A percentile compares a stretch with the other conserved stretches of the same genome.
phyloP scores from a whole-genome alignment of 148 eudicot species.

The Spergularia bocconei region DNA sequence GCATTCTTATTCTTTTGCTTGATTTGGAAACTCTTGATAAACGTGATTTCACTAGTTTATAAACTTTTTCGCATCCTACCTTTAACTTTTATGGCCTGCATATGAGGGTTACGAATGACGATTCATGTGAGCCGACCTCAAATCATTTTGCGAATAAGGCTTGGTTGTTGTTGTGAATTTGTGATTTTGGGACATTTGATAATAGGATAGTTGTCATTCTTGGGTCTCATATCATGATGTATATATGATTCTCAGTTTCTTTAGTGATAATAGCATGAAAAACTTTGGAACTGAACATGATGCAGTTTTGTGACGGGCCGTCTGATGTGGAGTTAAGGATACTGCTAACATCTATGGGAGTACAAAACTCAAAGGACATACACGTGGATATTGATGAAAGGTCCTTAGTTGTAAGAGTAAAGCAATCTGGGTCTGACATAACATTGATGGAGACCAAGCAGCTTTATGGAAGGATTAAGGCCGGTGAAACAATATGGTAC shows the following conservation, averaged over 20 bases:
- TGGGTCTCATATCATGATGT: too few species aligned
- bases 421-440: slow-evolving; percentile 41
- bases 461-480: slow-evolving; percentile 76
- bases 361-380: slow-evolving; percentile 54
- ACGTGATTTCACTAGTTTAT: too few species aligned
- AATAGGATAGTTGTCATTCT: too few species aligned
- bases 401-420: slow-evolving; percentile 48
- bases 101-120: too few species aligned
- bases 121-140: too few species aligned
- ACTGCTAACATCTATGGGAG: slow-evolving; percentile 41
- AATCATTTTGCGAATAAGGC: too few species aligned
- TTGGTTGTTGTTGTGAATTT: too few species aligned
- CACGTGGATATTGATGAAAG: slow-evolving; percentile 65
- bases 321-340: slow-evolving; percentile 82
- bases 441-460: slow-evolving; percentile 67
- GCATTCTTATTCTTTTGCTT: too few species aligned
- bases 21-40: too few species aligned
- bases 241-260: not conserved
- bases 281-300: slow-evolving; percentile 21
- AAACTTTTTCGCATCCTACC: too few species aligned
- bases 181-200: too few species aligned
- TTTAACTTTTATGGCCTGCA: too few species aligned
- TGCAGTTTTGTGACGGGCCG: slow-evolving; percentile 82
- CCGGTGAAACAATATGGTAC: slow-evolving; percentile 95
- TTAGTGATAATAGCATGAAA: slow-evolving; percentile 3